These are phyloP conservation scores for Inga laurina DNA, from an alignment of 306 rosid genomes.

Conservation along the genomic window DNA sequence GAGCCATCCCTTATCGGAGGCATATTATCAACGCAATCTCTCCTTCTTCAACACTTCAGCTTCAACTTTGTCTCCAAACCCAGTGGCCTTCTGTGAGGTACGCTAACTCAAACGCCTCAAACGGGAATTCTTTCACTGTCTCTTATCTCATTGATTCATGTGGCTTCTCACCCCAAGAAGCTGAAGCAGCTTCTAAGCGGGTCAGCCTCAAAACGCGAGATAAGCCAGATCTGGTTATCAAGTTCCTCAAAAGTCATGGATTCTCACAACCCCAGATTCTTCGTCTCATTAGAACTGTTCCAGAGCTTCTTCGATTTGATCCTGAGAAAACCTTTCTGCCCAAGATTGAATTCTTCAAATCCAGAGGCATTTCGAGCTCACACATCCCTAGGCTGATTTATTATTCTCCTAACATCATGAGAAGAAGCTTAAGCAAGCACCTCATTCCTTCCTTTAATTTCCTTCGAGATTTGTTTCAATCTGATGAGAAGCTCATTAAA, in stretches of 20 bases:
- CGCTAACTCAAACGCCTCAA: neutral
- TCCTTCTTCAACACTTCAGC: neutral
- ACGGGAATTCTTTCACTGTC: neutral
- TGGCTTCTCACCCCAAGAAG: neutral
- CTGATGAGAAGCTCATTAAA: neutral
- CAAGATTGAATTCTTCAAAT: neutral
- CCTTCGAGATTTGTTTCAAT: neutral
- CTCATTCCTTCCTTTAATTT: slow-evolving; percentile 4
- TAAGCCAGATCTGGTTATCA: neutral
- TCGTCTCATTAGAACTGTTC: neutral
- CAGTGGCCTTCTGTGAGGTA: neutral
- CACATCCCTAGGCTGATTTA: neutral
- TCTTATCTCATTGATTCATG: neutral
- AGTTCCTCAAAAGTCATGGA: neutral
- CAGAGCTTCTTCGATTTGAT: neutral
- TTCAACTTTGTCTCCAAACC: neutral
- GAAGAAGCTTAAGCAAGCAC: neutral
- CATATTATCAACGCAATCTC: neutral
- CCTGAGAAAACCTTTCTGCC: neutral
- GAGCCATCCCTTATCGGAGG: neutral
- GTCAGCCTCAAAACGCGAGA: neutral
- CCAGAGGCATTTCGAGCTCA: neutral
- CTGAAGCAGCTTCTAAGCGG: neutral
- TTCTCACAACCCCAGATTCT: neutral
- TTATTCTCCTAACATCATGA: neutral